Percentiles rank a stretch among this genome's conserved stretches.
These are phyloP conservation scores for Kodamaea suecica DNA, from an alignment of 1,139 yeast genomes.

Conservation along the genomic window DNA sequence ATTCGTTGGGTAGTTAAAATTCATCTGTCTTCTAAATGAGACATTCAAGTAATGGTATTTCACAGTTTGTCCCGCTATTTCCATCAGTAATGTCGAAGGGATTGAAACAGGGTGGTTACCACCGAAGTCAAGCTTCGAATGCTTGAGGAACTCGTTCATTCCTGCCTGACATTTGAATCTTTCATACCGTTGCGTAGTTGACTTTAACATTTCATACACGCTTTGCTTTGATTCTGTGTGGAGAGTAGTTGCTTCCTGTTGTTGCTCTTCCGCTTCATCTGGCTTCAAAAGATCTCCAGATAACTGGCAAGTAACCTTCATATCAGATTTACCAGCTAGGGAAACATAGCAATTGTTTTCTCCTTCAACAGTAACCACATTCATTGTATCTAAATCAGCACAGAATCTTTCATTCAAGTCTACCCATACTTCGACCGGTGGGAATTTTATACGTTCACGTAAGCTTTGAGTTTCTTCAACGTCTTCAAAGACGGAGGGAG, in stretches of 20 bases:
- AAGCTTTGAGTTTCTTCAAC: conserved; percentile 14
- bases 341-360: conserved; percentile 43
- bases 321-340: conserved; percentile 42
- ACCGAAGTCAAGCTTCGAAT: conserved; percentile 38
- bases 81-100: conserved; percentile 36
- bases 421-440: conserved; percentile 56
- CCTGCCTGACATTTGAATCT: conserved; percentile 46
- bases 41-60: conserved; percentile 44
- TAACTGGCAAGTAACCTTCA: conserved; percentile 44
- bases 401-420: conserved; percentile 37
- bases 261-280: conserved; percentile 7
- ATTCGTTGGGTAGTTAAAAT: conserved; percentile 29
- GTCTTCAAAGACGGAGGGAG: conserved; percentile 42
- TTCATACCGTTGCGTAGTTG: conserved; percentile 31
- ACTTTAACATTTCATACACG: conserved; percentile 20
- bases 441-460: conserved; percentile 28
- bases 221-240: background rate
- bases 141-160: conserved; percentile 36
- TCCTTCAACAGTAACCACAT: conserved; percentile 46
- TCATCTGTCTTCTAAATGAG: conserved; percentile 43
- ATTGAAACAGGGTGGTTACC: conserved; percentile 34
- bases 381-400: conserved; percentile 41
- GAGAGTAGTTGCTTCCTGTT: conserved; percentile 1
- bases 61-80: conserved; percentile 33
- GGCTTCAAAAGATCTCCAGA: conserved; percentile 32